Conservation (phyloP, 805 yeast species). For the Wickerhamiella siamensis region DNA sequence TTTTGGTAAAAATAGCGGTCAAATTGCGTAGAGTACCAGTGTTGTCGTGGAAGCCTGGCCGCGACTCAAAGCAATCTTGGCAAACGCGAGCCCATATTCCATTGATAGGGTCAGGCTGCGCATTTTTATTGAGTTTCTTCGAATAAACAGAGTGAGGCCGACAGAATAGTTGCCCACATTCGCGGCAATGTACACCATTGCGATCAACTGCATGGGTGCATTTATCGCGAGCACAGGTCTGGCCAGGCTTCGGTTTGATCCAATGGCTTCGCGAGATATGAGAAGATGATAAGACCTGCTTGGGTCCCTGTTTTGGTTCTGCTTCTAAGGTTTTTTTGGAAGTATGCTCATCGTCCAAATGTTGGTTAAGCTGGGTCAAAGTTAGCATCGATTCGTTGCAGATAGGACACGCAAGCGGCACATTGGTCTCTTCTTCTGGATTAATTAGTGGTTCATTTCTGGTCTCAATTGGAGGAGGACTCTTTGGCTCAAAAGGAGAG, state of each 20-base stretch:
- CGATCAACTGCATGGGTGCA: constrained; percentile 16
- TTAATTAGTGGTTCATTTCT: neutral
- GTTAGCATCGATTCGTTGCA: constrained; percentile 47
- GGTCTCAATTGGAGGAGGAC: no score
- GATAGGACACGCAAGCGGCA: constrained; percentile 45
- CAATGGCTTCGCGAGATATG: constrained; percentile 40
- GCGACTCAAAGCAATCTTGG: constrained; percentile 38
- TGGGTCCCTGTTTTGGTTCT: neutral
- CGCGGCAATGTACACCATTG: constrained; percentile 55
- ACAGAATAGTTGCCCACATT: constrained; percentile 64
- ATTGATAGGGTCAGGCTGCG: constrained; percentile 31
- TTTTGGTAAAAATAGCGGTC: constrained; percentile 29
- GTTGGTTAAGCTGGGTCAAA: constrained; percentile 41
- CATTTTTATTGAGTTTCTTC: constrained; percentile 35
- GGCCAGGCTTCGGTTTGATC: constrained; percentile 35
- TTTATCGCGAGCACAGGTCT: constrained; percentile 27
- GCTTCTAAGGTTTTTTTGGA: neutral
- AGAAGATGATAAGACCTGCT: neutral
- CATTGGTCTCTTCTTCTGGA: neutral
- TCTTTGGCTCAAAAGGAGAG: neutral
- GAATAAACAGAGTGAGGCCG: constrained; percentile 43
- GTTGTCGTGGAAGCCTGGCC: constrained; percentile 38
- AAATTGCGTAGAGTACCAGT: constrained; percentile 34
- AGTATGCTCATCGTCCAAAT: constrained; percentile 54
- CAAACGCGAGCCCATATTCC: constrained; percentile 70